Base-by-base conservation (phyloP, 441 rosid genomes). In the Jatropha multifida region DNA sequence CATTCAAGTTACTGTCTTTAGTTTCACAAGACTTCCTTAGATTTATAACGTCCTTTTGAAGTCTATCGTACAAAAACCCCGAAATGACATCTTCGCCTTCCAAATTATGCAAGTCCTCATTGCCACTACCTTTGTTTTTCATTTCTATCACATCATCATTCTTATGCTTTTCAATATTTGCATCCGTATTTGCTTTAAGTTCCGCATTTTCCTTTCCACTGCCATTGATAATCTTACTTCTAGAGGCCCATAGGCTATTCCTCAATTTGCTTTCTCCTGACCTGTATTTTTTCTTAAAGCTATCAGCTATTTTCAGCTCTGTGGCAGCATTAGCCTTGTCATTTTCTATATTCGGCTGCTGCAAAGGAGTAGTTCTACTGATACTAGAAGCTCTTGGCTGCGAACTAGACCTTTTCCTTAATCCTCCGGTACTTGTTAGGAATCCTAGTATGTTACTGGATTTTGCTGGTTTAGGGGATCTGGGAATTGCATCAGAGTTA, bases 1-100 rank as follows among this genome's bases (percentile, higher is more conserved):
- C 77, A 79, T 68, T 84, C 83, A 96, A 83, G 56, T 62, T 74
- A 74, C 71, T 73, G 17, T 90, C 96, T 83, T 90, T 93, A 73
- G 81, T 82, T 82, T 90, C 93, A 41, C 90, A 88, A n/a, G 68
- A 73, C 82, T 82, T 96, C 83, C 93, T 88, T 75, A 96, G 83
- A 75, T 70, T 74, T 71, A 92, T 78, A 4, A 92, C 91, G 85
- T 90, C 98, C 72, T 89, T 96, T 68, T 96, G 99, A 81, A 93
- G 86, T 69, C 87, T 92, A 60, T 96, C 99, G 70, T 90, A 95
- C 67, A 95, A 75, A 77, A 93, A 87, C 48, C 98, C 99, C 13
- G 99, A 96, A 77, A 96, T 94, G 69, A 76, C 26, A 79, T 96
- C 94, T 72, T 83, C 86, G 46, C 63, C 68, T 44, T 73, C 87